Percentiles rank a stretch among this genome's conserved stretches.
Conservation (phyloP, 1,284 basidiomycete genomes). For the Spongispora temasekensis region DNA sequence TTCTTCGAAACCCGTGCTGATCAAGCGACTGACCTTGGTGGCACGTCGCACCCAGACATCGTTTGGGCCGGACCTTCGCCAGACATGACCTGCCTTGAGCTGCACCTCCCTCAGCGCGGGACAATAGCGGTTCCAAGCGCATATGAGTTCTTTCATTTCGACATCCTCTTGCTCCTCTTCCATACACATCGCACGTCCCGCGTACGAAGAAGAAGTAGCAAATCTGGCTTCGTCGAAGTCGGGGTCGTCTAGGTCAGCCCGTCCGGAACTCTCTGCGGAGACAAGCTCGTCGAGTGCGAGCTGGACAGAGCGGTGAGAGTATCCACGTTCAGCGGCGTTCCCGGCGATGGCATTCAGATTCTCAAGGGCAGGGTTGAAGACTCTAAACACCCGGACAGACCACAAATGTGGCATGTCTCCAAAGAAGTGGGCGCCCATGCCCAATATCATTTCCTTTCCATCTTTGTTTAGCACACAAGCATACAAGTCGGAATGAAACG, state of each 20-base stretch:
- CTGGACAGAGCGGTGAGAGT: conserved; percentile 14
- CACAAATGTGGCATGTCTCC: conserved; percentile 27
- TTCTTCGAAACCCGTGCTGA: conserved; percentile 23
- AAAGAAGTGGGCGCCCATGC: conserved; percentile 37
- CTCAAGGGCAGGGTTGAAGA: conserved; percentile 15
- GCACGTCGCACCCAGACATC: conserved; percentile 23
- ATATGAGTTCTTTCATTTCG: conserved; percentile 24
- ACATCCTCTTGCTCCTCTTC: conserved; percentile 20
- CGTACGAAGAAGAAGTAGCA: background rate
- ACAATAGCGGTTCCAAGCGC: conserved; percentile 34
- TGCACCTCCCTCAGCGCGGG: conserved; percentile 28
- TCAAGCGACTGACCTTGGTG: conserved; percentile 9
- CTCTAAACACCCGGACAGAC: conserved; percentile 31
- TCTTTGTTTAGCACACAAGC: background rate
- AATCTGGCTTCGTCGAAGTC: conserved; percentile 23
- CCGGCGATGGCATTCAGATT: conserved; percentile 13
- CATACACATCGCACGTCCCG: background rate
- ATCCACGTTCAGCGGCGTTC: conserved; percentile 11
- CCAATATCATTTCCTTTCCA: conserved; percentile 26
- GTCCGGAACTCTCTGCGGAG: conserved; percentile 11
- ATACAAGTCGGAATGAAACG: background rate
- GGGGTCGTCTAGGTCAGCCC: conserved; percentile 22
- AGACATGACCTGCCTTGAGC: conserved; percentile 30
- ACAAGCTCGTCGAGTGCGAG: conserved; percentile 14
- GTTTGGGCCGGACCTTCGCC: conserved; percentile 25